Evolutionary conservation across 208 protist genomes (phyloP).

Genomic region (Leishmania mexicana): DNA sequence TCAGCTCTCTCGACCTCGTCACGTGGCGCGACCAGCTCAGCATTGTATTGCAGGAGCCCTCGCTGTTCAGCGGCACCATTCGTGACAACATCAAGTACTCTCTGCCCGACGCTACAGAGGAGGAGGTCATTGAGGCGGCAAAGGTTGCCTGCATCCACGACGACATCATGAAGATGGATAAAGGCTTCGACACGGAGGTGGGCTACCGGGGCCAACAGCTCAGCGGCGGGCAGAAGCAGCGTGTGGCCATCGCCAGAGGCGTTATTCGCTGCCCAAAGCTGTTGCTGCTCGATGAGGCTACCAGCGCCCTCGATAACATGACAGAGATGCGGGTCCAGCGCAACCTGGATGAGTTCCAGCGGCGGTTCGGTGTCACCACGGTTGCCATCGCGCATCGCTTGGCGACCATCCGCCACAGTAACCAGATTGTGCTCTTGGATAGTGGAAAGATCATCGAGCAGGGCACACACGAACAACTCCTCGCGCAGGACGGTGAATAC

Average conservation of each 20-base stretch:
- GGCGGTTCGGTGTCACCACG: conserved; percentile 50
- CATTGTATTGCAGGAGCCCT: conserved; percentile 83
- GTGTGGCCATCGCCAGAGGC: conserved; percentile 71
- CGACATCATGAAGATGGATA: conserved; percentile 30
- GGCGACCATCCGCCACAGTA: conserved; percentile 73
- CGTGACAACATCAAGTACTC: conserved; percentile 78
- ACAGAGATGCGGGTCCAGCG: conserved; percentile 81
- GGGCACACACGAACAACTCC: conserved; percentile 77
- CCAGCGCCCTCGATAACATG: conserved; percentile 77
- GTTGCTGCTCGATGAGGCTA: conserved; percentile 86
- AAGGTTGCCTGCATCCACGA: conserved; percentile 45
- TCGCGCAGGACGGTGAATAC: conserved; percentile 67
- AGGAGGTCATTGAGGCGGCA: conserved; percentile 45
- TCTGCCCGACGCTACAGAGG: conserved; percentile 41
- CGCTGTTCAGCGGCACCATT: conserved; percentile 78
- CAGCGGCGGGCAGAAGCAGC: conserved; percentile 75
- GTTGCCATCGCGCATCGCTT: conserved; percentile 87
- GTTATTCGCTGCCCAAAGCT: conserved; percentile 66
- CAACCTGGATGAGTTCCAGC: conserved; percentile 55
- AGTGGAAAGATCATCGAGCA: conserved; percentile 76
- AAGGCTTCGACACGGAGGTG: conserved; percentile 71
- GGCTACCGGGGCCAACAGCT: conserved; percentile 64
- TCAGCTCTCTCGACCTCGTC: conserved; percentile 41
- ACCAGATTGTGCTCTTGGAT: conserved; percentile 79
- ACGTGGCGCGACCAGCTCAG: conserved; percentile 65